Percentiles rank a stretch among this genome's conserved stretches.
Evolutionary conservation across 1,139 yeast genomes (phyloP).

Genomic region (Kodamaea derodonti): DNA sequence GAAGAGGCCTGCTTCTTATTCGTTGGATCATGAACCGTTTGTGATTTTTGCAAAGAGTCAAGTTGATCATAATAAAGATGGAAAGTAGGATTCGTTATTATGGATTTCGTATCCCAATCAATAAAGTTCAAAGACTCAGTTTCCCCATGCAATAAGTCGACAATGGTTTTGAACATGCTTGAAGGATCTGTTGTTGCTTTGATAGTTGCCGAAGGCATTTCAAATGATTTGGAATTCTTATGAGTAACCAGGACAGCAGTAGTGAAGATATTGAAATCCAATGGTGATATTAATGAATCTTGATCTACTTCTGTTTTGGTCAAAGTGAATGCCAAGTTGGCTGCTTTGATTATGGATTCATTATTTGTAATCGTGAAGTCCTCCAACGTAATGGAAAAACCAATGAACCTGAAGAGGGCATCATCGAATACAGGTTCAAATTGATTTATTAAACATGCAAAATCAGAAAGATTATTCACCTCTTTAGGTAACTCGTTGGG

Average conservation of each 20-base stretch:
- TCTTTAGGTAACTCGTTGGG: neutral
- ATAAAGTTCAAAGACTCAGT: conserved; percentile 9
- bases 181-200: conserved; percentile 11
- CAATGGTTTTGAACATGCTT: conserved; percentile 8
- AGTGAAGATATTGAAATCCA: conserved; percentile 16
- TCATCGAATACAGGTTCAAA: conserved; percentile 2
- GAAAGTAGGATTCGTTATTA: conserved; percentile 30
- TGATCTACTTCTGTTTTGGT: conserved; percentile 10
- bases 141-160: conserved; percentile 11
- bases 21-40: neutral
- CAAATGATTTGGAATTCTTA: conserved; percentile 29
- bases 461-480: neutral
- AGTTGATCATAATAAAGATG: conserved; percentile 41
- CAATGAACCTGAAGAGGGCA: conserved; percentile 10
- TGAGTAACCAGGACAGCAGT: conserved; percentile 31
- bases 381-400: conserved; percentile 21
- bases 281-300: conserved; percentile 9
- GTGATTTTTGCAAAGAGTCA: conserved; percentile 10
- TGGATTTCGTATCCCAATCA: conserved; percentile 11
- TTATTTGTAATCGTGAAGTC: conserved; percentile 26
- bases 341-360: conserved; percentile 14
- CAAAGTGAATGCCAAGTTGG: conserved; percentile 20
- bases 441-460: neutral
- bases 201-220: conserved; percentile 34
- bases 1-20: neutral